A percentile compares a stretch with the other conserved stretches of the same genome.
These are phyloP conservation scores for Aspergillus pseudonomiae DNA, from an alignment of 2,329 filamentous ascomycete species.

Conservation along the genomic window DNA sequence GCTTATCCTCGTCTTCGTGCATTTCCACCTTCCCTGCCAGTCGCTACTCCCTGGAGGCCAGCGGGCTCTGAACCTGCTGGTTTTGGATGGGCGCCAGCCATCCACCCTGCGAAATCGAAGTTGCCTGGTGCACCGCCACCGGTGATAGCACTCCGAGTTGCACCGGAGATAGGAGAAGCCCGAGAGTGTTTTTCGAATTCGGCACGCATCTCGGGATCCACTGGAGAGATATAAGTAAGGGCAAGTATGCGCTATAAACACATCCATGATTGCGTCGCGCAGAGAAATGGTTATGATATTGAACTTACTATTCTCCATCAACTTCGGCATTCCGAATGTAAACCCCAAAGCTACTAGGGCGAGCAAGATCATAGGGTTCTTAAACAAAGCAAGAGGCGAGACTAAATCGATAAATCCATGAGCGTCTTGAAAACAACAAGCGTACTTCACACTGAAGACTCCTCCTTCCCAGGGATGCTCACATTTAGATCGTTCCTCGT, in stretches of 20 bases:
- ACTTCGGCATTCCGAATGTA: constrained; percentile 90
- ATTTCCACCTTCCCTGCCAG: constrained; percentile 31
- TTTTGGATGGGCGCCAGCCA: constrained; percentile 58
- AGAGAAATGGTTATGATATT: neutral
- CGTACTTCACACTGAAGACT: neutral
- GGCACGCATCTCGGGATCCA: constrained; percentile 94
- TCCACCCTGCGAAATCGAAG: constrained; percentile 70
- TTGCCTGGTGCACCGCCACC: constrained; percentile 60
- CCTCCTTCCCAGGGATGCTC: constrained; percentile 40
- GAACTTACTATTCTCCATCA: constrained; percentile 89
- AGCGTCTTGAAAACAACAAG: neutral
- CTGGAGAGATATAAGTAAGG: constrained; percentile 49
- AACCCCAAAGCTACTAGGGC: constrained; percentile 79
- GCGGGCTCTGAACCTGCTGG: constrained; percentile 25
- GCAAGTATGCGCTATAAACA: neutral
- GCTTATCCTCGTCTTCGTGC: constrained; percentile 34
- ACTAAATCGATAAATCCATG: constrained; percentile 52
- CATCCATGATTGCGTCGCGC: neutral
- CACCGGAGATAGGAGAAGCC: constrained; percentile 66
- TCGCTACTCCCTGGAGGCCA: constrained; percentile 23
- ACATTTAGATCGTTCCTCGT: constrained; percentile 75
- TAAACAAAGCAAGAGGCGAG: constrained; percentile 78
- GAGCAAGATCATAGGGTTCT: constrained; percentile 96
- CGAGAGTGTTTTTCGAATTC: constrained; percentile 93
- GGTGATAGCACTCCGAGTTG: constrained; percentile 62